A percentile compares a stretch with the other conserved stretches of the same genome.
These are phyloP conservation scores for Saccharomycopsis vini DNA, from an alignment of 805 yeast genomes.

Conservation along the genomic window DNA sequence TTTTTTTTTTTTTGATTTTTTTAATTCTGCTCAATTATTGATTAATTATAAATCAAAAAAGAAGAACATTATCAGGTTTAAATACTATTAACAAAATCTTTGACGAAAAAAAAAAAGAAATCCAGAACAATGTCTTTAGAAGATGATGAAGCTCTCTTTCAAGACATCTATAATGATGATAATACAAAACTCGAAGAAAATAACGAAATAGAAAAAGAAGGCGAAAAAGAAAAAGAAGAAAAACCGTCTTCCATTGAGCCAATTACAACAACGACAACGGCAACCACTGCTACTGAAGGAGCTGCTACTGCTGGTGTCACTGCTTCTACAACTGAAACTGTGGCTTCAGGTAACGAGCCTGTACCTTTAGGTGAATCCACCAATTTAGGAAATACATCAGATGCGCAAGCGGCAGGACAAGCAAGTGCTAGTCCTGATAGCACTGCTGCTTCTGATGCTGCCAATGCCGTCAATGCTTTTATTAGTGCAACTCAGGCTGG, in stretches of 20 bases:
- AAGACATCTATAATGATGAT: constrained; percentile 62
- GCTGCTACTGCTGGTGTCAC: constrained; percentile 21
- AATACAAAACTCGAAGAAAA: constrained; percentile 24
- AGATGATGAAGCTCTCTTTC: constrained; percentile 91
- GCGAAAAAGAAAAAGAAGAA: constrained; percentile 1
- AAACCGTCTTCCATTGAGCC: not conserved
- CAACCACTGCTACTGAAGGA: constrained; percentile 21
- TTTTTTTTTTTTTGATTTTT: too few relatives aligned
- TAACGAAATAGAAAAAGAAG: constrained; percentile 20
- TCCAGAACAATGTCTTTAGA: constrained; percentile 37
- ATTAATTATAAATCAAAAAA: too few relatives aligned
- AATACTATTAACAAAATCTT: too few relatives aligned
- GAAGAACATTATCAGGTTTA: too few relatives aligned
- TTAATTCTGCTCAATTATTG: too few relatives aligned
- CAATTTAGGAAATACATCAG: constrained; percentile 18
- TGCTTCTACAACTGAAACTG: constrained; percentile 21
- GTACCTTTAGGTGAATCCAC: not conserved
- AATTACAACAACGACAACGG: not conserved
- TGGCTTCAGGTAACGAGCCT: not conserved
- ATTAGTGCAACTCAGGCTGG: constrained; percentile 1
- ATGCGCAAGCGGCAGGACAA: constrained; percentile 20
- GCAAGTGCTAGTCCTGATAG: constrained; percentile 1
- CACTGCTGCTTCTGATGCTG: not conserved
- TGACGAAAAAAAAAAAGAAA: not conserved
- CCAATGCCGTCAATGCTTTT: constrained; percentile 1